These are phyloP conservation scores for Favolaschia claudopus DNA, from an alignment of 768 basidiomycete genomes.

Conservation along the genomic window DNA sequence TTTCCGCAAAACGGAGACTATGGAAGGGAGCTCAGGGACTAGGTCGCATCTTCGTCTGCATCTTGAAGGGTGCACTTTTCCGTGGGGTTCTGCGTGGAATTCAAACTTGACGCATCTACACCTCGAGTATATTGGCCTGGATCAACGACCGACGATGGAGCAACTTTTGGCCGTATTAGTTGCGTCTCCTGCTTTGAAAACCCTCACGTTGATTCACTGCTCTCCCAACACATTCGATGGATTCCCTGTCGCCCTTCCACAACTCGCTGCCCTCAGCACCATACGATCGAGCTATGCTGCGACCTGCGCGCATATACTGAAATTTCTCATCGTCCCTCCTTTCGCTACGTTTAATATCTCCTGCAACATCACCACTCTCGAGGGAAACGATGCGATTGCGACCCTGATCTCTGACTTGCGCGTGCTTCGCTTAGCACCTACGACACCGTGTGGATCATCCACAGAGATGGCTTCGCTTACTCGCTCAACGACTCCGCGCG, in stretches of 20 bases:
- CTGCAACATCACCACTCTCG: background rate
- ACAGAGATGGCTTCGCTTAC: constrained; percentile 4
- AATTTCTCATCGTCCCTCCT: constrained; percentile 1
- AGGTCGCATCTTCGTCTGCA: background rate
- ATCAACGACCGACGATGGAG: constrained; percentile 7
- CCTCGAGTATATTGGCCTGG: background rate
- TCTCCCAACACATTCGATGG: constrained; percentile 5
- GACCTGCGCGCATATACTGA: background rate
- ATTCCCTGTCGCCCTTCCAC: constrained; percentile 12
- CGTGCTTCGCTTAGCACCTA: background rate
- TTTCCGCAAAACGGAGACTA: background rate
- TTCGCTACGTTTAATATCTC: constrained; percentile 1
- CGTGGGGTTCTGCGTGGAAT: constrained; percentile 23
- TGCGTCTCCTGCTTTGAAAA: constrained; percentile 11
- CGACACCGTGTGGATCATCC: constrained; percentile 22
- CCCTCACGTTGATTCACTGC: constrained; percentile 8
- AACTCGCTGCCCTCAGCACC: constrained; percentile 3
- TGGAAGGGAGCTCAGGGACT: background rate
- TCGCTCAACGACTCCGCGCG: constrained; percentile 8
- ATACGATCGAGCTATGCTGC: background rate
- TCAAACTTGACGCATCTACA: constrained; percentile 16
- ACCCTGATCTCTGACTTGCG: background rate
- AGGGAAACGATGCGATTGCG: background rate
- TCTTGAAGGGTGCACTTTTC: constrained; percentile 15
- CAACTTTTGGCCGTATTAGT: background rate